Evolutionary conservation across 331 rosid species (phyloP), one percentile per base, ranked within the genome.

Genomic region (Cydonia oblonga): DNA sequence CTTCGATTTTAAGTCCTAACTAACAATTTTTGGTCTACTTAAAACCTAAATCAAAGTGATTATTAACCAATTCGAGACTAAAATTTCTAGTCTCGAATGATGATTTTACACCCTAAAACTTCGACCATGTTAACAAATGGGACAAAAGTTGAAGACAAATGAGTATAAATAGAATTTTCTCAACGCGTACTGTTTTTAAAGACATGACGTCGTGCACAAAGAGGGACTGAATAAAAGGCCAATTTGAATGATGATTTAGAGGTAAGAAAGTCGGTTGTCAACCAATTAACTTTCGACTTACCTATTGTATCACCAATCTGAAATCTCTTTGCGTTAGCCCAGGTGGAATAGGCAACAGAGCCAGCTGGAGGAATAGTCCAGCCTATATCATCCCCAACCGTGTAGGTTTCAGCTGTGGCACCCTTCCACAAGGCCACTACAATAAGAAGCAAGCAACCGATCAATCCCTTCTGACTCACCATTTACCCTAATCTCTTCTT

Each of bases 261-360:
- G 24, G 28, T 35, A 54, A n/a, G 28, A 16, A 51, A 51, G 13
- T 35, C 13, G 42, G 42, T 35, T 35, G 42, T 2, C 12, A 35
- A 35, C 42, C 9, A 35, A 35, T 35, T 26, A 9, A 35, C 42
- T 6, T 11, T 12, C 3, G 3, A 28, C 29, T 64, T 74, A 74
- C 78, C 78, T 23, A 75, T 59, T 75, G 67, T 66, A 15, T 80
- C 80, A 46, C 84, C 80, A 3, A 70, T 60, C 18, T 44, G 67
- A 54, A 80, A 80, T n/a, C 7, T 76, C 66, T 18, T 35, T 35
- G 75, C 4, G 28, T 11, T 9, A 42, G 80, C 70, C 84, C 84
- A 80, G 25, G 49, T 58, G 8, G 66, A 5, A 52, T 75, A 80
- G 40, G 79, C 79, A n/a, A 65, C 19, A 5, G 79, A 18, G 5